Evolutionary conservation across 441 rosid genomes (phyloP).

Genomic region (Brassica hybrid): DNA sequence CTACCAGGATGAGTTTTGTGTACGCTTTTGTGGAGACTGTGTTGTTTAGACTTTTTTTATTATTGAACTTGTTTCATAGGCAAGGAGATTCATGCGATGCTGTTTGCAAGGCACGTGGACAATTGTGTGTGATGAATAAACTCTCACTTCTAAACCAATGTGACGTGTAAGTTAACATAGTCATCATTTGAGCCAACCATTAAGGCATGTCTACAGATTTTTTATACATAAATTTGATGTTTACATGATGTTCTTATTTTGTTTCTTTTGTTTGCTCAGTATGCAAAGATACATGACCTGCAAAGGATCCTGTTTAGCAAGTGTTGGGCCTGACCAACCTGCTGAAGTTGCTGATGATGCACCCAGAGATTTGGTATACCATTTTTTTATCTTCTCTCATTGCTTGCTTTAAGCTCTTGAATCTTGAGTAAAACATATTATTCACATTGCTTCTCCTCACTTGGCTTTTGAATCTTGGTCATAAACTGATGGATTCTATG

Average conservation of each 20-base stretch:
- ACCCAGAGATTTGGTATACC: conserved; percentile 75
- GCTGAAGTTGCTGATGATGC: conserved; percentile 95
- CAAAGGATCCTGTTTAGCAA: conserved; percentile 82
- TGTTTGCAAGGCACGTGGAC: conserved; percentile 81
- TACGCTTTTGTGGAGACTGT: conserved; percentile 11
- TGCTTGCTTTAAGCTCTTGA: neutral
- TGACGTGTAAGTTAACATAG: conserved; percentile 61
- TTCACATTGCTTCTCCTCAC: conserved; percentile 6
- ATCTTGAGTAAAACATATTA: conserved; percentile 4
- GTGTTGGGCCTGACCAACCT: conserved; percentile 89
- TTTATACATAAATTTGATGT: conserved; percentile 8
- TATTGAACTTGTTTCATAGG: conserved; percentile 48
- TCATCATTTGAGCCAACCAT: conserved; percentile 4
- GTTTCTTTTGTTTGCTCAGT: conserved; percentile 47
- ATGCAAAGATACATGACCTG: conserved; percentile 87
- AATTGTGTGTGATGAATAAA: conserved; percentile 85
- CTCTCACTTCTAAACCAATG: conserved; percentile 85
- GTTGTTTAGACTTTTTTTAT: conserved; percentile 23
- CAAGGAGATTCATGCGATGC: conserved; percentile 92
- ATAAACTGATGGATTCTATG: neutral
- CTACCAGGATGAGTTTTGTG: conserved; percentile 16
- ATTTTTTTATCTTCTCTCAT: conserved; percentile 22
- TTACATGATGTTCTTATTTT: neutral
- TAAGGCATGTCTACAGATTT: conserved; percentile 3
- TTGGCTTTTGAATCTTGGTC: conserved; percentile 26